These are phyloP conservation scores for Solanum medicagineum DNA, from an alignment of 257 asterid species.

Conservation along the genomic window DNA sequence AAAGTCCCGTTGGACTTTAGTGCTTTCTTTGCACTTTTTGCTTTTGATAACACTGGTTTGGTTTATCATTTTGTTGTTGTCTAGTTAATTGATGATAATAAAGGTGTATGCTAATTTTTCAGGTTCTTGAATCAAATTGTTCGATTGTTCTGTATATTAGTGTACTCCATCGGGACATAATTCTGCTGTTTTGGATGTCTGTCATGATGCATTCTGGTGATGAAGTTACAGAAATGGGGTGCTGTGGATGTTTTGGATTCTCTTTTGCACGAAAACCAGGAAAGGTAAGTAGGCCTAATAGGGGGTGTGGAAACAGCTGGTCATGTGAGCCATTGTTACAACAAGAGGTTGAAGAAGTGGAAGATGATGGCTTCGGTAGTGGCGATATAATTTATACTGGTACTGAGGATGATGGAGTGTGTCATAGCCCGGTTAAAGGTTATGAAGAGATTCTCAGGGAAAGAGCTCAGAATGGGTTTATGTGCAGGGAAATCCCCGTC, in stretches of 20 bases:
- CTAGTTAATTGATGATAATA: neutral
- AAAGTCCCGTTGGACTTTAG: neutral
- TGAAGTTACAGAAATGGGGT: conserved; percentile 58
- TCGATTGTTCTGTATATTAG: conserved; percentile 10
- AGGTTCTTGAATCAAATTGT: conserved; percentile 38
- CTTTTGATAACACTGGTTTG: neutral
- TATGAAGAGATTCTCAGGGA: conserved; percentile 70
- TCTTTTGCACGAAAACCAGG: conserved; percentile 47
- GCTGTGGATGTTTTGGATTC: conserved; percentile 94
- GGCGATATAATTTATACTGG: conserved; percentile 56
- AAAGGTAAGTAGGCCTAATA: conserved; percentile 26
- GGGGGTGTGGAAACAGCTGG: conserved; percentile 18
- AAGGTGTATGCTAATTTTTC: conserved; percentile 16
- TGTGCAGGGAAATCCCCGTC: conserved; percentile 89
- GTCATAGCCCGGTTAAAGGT: conserved; percentile 55
- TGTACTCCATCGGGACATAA: conserved; percentile 1
- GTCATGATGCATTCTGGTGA: conserved; percentile 28
- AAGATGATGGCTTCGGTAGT: conserved; percentile 34
- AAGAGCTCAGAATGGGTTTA: conserved; percentile 48
- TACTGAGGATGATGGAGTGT: conserved; percentile 54
- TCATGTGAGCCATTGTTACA: conserved; percentile 61
- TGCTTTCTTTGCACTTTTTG: neutral
- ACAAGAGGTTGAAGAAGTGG: conserved; percentile 33
- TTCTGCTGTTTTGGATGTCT: conserved; percentile 12
- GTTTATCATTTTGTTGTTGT: neutral